Conservation (phyloP, 2,329 filamentous ascomycete genomes). For the Chalaropsis thielavioides region DNA sequence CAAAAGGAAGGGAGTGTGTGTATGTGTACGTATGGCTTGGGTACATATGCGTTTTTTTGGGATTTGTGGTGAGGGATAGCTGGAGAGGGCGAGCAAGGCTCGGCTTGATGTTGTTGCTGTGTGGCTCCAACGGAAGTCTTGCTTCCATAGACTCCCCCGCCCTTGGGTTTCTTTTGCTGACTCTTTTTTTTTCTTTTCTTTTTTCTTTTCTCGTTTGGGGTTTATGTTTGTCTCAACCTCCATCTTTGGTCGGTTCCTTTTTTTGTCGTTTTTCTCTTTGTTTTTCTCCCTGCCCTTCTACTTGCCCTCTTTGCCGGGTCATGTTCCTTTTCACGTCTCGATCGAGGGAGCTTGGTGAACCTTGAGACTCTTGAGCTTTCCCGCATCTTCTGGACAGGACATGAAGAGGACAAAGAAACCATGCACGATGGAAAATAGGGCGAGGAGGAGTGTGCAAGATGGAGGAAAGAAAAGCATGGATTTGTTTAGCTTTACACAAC, state of each 20-base stretch:
- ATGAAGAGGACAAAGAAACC: neutral
- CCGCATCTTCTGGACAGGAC: neutral
- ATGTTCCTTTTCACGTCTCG: neutral
- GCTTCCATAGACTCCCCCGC: neutral
- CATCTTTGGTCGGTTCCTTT: conserved; percentile 3
- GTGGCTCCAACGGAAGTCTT: neutral
- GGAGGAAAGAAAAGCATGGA: conserved; percentile 13
- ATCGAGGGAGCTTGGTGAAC: neutral
- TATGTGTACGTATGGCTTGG: neutral
- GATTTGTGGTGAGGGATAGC: neutral
- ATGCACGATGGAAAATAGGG: neutral
- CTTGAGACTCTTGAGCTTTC: neutral
- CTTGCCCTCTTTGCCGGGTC: neutral
- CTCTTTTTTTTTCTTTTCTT: neutral
- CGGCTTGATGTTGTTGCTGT: neutral
- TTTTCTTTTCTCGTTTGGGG: neutral
- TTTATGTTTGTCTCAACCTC: neutral
- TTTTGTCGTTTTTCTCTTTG: neutral
- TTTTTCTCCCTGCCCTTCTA: neutral
- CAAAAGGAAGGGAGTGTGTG: neutral
- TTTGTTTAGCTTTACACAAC: conserved; percentile 15
- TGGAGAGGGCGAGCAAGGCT: neutral
- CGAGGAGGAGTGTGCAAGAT: neutral
- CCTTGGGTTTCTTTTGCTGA: neutral
- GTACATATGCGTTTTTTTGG: neutral